Percentiles rank a stretch among this genome's conserved stretches.
These are phyloP conservation scores for Diddensiella santjacobensis DNA, from an alignment of 805 yeast species.

Conservation along the genomic window DNA sequence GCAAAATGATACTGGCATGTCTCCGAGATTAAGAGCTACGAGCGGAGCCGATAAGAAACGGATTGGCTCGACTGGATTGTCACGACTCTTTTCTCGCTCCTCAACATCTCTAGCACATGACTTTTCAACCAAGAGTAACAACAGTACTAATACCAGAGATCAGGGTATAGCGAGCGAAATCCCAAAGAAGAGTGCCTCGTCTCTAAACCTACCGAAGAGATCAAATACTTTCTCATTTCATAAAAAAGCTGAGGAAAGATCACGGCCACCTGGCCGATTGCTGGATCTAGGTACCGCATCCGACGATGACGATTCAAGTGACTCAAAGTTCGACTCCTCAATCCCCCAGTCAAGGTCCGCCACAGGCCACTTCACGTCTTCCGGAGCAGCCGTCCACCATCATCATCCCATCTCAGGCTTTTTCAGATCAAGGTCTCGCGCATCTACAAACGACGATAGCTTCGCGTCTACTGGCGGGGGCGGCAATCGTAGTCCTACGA, in stretches of 20 bases:
- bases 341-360: neutral
- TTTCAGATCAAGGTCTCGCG: conserved; percentile 3
- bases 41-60: neutral
- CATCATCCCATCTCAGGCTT: conserved; percentile 1
- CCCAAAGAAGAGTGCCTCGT: neutral
- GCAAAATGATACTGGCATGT: too few species aligned
- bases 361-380: conserved; percentile 1
- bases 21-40: neutral
- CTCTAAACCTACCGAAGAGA: conserved; percentile 3
- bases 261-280: neutral
- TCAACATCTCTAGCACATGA: neutral
- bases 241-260: neutral
- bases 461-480: neutral
- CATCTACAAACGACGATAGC: conserved; percentile 5
- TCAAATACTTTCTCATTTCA: conserved; percentile 4
- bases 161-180: neutral
- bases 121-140: neutral
- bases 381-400: neutral
- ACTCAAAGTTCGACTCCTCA: neutral
- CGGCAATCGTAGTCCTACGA: neutral
- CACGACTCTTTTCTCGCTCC: conserved; percentile 4
- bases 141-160: neutral
- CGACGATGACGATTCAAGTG: neutral
- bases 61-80: neutral
- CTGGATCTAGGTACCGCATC: neutral